These are phyloP conservation scores for Globisporangium megalacanthum DNA, from an alignment of 352 stramenopile genomes.

Conservation along the genomic window DNA sequence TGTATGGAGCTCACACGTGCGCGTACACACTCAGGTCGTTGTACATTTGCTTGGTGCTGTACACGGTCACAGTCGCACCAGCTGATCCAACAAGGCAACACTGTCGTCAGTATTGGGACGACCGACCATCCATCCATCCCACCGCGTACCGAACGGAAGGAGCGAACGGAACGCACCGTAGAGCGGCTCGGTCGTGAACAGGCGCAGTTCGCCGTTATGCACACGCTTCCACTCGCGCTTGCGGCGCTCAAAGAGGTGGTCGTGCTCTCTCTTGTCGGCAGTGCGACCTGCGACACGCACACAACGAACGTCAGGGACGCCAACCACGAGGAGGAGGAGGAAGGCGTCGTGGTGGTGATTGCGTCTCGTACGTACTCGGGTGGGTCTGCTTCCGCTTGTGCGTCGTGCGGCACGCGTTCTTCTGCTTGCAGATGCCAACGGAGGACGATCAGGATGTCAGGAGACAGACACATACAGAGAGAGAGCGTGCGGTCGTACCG, in stretches of 20 bases:
- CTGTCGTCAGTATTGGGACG: too few relatives aligned
- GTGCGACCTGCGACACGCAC: slow-evolving; percentile 30
- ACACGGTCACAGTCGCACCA: slow-evolving; percentile 62
- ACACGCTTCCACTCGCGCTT: slow-evolving; percentile 74
- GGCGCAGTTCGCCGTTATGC: slow-evolving; percentile 54
- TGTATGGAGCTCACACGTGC: slow-evolving; percentile 27
- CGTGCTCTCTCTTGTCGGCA: slow-evolving; percentile 69
- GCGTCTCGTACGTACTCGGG: slow-evolving; percentile 30
- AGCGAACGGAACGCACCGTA: slow-evolving; percentile 27
- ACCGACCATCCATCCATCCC: too few relatives aligned
- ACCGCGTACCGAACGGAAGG: too few relatives aligned
- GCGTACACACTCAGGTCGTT: slow-evolving; percentile 71
- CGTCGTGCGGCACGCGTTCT: slow-evolving; percentile 36
- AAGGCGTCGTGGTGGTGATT: too few relatives aligned
- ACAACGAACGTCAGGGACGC: not conserved
- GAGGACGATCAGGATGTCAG: not conserved
- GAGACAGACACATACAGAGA: not conserved
- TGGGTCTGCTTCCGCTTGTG: slow-evolving; percentile 74
- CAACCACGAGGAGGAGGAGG: not conserved
- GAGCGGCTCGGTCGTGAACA: slow-evolving; percentile 68
- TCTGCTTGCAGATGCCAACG: slow-evolving; percentile 15
- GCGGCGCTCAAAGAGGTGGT: slow-evolving; percentile 67
- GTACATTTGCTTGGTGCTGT: slow-evolving; percentile 73
- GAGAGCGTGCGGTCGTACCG: slow-evolving; percentile 12
- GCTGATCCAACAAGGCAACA: slow-evolving; percentile 20